Evolutionary conservation across 495 filamentous ascomycete species (phyloP), one percentile per base, ranked within the genome.

Genomic region (Aspergillus mulundensis): DNA sequence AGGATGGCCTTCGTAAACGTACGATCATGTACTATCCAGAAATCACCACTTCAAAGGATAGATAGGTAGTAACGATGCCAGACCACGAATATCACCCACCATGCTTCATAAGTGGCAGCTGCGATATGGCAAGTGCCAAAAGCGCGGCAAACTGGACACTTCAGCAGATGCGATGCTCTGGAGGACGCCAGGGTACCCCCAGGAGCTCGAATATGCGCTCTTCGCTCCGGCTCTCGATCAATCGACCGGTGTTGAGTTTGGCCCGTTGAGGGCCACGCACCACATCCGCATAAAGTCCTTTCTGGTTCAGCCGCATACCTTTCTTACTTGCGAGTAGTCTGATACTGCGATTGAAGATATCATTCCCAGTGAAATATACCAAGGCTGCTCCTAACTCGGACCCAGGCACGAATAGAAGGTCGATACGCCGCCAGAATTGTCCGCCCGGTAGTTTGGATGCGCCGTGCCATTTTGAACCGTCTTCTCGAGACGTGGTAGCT

Each of bases 331-430:
- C 90, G 45, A 97, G 73, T 11, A 97, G 70, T 59, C 94, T 71
- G 70, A 97, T 81, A 53, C 89, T 94, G 25, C 93, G 78, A 63
- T 98, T 98, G 74, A 98, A 98, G 47, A 97, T 91, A 64, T 96
- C 92, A 62, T 96, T 95, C 1, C 94, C 94, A 0, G 94, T 97
- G 61, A 97, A 98, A 64, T 98, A 98, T 49, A 98, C 81, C 63
- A 97, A 66, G 1, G 94, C 92, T 0, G 94, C 94, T 3, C 94
- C 94, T 39, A 92, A 75, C 70, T 96, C 85, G 0, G 80, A 76
- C 57, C 85, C 83, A 0, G 91, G 91, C 12, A 96, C 94, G 15
- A 96, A 79, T 0, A 98, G 76, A 25, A 97, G 81, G 66, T 98
- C 94, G 56, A 96, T 87, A 1, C 91, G 81, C 20, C 91, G 81